Conservation (phyloP, 108 stramenopile genomes). For the Cyclotella baltica region DNA sequence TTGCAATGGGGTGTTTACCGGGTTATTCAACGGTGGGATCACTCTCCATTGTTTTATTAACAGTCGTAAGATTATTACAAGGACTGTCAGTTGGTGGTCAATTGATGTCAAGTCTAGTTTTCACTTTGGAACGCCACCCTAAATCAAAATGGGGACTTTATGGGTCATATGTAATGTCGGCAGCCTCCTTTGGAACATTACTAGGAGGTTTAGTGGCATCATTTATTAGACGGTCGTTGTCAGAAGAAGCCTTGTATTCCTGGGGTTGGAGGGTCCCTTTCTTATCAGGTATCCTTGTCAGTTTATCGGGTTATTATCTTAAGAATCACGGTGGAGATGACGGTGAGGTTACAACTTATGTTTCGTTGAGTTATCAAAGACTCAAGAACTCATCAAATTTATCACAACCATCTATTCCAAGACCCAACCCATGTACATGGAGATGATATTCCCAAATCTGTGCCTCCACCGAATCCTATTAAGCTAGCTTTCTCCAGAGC, state of each 20-base stretch:
- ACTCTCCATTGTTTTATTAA: constrained; percentile 39
- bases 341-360: constrained; percentile 10
- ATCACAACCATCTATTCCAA: background rate
- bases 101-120: constrained; percentile 46
- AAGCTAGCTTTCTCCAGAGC: constrained; percentile 56
- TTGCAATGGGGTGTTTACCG: constrained; percentile 54
- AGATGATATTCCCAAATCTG: background rate
- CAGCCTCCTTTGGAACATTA: constrained; percentile 71
- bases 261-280: constrained; percentile 87
- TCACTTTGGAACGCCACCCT: constrained; percentile 48
- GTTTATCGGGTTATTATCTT: constrained; percentile 66
- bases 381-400: background rate
- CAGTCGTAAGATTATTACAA: constrained; percentile 50
- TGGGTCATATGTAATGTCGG: constrained; percentile 68
- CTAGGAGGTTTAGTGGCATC: constrained; percentile 65
- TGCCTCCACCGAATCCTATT: constrained; percentile 61
- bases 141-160: constrained; percentile 53
- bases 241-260: constrained; percentile 45
- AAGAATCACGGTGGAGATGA: constrained; percentile 62
- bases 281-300: constrained; percentile 66
- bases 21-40: constrained; percentile 37
- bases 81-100: constrained; percentile 56
- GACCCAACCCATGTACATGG: constrained; percentile 18
- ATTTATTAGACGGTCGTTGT: constrained; percentile 45
- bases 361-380: background rate